A percentile compares a stretch with the other conserved stretches of the same genome.
Evolutionary conservation across 495 filamentous ascomycete species (phyloP).

Genomic region (Cenococcum geophilum): DNA sequence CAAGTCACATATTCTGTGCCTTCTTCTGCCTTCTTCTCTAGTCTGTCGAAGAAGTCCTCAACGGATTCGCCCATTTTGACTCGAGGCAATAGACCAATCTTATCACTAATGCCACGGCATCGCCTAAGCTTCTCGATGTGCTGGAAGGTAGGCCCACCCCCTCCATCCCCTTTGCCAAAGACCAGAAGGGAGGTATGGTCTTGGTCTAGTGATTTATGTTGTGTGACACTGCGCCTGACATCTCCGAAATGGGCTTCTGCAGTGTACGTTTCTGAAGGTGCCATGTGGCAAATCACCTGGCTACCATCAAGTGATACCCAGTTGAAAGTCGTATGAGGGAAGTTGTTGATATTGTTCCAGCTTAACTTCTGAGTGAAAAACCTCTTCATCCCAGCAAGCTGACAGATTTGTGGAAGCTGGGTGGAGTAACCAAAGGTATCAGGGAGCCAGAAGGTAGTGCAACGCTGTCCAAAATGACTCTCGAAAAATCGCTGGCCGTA

Average conservation of each 20-base stretch:
- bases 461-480: constrained; percentile 83
- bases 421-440: constrained; percentile 97
- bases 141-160: constrained; percentile 89
- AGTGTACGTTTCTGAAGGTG: constrained; percentile 89
- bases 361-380: constrained; percentile 97
- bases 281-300: constrained; percentile 96
- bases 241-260: constrained; percentile 93
- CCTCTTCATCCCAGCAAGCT: constrained; percentile 84
- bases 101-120: constrained; percentile 91
- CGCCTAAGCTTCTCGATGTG: constrained; percentile 91
- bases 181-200: constrained; percentile 83
- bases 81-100: constrained; percentile 71
- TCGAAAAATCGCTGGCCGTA: constrained; percentile 94
- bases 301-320: constrained; percentile 94
- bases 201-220: constrained; percentile 92
- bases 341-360: constrained; percentile 98
- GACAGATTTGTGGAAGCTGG: constrained; percentile 88
- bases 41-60: constrained; percentile 87
- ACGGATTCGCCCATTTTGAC: constrained; percentile 87
- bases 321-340: constrained; percentile 96
- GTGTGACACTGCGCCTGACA: constrained; percentile 79
- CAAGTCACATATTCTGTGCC: constrained; percentile 84
- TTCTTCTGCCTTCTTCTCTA: constrained; percentile 65
- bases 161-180: constrained; percentile 94
- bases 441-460: constrained; percentile 90